Evolutionary conservation across 1,284 basidiomycete species (phyloP), one percentile per base, ranked within the genome.

Genomic region (Agroathelia rolfsii): DNA sequence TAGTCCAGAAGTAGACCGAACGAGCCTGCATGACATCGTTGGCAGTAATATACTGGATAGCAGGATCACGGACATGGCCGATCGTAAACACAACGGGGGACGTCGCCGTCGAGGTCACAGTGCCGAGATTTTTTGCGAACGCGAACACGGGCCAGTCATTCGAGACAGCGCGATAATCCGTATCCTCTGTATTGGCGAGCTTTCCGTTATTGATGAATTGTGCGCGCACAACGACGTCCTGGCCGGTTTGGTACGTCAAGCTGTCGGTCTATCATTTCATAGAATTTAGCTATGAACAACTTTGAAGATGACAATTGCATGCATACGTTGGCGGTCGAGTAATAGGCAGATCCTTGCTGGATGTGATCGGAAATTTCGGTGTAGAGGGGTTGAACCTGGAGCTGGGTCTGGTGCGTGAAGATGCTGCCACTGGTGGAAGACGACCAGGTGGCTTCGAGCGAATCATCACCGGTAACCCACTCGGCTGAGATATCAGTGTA

Each of bases 131-230:
- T 27, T 69, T 66, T 5, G 74, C 64, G 38, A 77, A 61, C 5
- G 61, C 76, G 43, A 80, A 76, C 4, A 80, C 74, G 14, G 76
- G 76, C 73, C 76, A 80, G 39, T 67, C 55, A 47, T 78, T 52
- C 26, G 56, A 56, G 30, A 79, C 64, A 3, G 72, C 64, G 14
- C 76, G 69, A 59, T 74, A 81, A 26, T 58, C 58, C 9, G 64
- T 66, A 47, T 81, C 77, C 29, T 64, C 52, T 0, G 66, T 63
- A 48, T 77, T 73, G 2, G 56, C 40, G 17, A 83, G 64, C 7
- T 42, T 41, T 3, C 75, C 74, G 37, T 66, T 61, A 37, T 62
- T 66, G 43, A 76, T 67, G 47, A 76, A 76, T 29, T 68, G 64
- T 2, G 62, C 59, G 20, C 77, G 73, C 23, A 74, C 63, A 23